phyloP scores from a whole-genome alignment of 179 eudicot species.

The Pouteria campechiana region DNA sequence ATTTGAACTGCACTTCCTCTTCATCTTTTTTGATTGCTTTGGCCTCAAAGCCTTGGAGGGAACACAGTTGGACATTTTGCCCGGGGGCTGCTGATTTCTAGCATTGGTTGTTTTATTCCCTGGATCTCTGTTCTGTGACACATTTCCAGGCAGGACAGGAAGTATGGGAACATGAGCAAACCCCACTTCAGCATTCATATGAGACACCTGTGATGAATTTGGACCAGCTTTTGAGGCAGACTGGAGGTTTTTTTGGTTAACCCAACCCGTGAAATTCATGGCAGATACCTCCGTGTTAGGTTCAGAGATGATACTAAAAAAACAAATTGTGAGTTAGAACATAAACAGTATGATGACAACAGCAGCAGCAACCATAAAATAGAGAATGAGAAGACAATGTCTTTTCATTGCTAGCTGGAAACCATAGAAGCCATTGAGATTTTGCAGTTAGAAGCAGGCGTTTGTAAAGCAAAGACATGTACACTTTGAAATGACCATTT shows the following conservation, averaged over 20 bases:
- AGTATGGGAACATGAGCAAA: slow-evolving; percentile 24
- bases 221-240: slow-evolving; percentile 14
- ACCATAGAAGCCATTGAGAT: too few relatives aligned
- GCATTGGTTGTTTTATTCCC: slow-evolving; percentile 9
- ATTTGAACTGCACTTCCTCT: slow-evolving; percentile 6
- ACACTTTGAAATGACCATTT: too few relatives aligned
- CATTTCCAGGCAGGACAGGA: slow-evolving; percentile 19
- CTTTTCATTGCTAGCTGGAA: too few relatives aligned
- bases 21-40: slow-evolving; percentile 23
- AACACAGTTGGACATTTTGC: slow-evolving; percentile 7
- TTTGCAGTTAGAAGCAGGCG: too few relatives aligned
- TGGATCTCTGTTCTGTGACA: slow-evolving; percentile 8
- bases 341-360: too few relatives aligned
- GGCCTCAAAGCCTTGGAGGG: slow-evolving; percentile 16
- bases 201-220: slow-evolving; percentile 18
- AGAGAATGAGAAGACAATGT: too few relatives aligned
- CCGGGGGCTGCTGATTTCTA: slow-evolving; percentile 28
- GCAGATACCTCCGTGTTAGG: slow-evolving; percentile 16
- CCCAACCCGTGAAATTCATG: slow-evolving; percentile 33
- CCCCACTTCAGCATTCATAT: slow-evolving; percentile 18
- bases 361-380: too few relatives aligned
- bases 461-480: too few relatives aligned
- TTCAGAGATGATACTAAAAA: slow-evolving; percentile 24
- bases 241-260: slow-evolving; percentile 16
- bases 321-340: too few relatives aligned